A percentile compares a stretch with the other conserved stretches of the same genome.
phyloP scores from a whole-genome alignment of 2,329 filamentous ascomycete genomes.

The Tolypocladium amazonense region DNA sequence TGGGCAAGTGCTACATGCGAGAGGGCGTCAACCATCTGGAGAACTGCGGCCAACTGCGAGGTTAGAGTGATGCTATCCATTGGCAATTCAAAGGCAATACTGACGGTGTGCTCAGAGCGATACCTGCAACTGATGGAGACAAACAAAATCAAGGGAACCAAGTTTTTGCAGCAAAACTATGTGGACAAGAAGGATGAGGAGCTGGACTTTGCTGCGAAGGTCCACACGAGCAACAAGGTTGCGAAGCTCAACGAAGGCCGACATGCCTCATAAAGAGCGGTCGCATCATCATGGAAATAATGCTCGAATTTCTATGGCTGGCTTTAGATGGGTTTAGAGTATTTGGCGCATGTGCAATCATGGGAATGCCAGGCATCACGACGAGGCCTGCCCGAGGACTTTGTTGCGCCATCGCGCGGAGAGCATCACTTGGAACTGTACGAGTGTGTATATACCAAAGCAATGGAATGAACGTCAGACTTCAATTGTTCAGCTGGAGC shows the following conservation, averaged over 20 bases:
- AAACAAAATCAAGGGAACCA: constrained; percentile 66
- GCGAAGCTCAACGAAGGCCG: constrained; percentile 25
- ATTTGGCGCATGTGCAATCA: not conserved
- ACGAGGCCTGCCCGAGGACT: not conserved
- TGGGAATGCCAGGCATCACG: not conserved
- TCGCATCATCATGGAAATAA: not conserved
- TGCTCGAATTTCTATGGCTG: not conserved
- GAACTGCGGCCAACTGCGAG: constrained; percentile 74
- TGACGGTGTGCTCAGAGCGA: constrained; percentile 44
- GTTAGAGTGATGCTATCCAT: constrained; percentile 28
- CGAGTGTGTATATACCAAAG: constrained; percentile 23
- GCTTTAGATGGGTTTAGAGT: not conserved
- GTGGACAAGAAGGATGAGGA: constrained; percentile 39
- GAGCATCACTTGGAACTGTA: constrained; percentile 15
- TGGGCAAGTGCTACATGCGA: constrained; percentile 75
- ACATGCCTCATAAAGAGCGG: constrained; percentile 16
- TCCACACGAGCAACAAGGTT: constrained; percentile 28
- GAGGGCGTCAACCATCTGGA: constrained; percentile 83
- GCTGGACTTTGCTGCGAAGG: constrained; percentile 25
- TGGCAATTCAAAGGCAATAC: not conserved
- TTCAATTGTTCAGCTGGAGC: not conserved
- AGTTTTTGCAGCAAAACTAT: constrained; percentile 74
- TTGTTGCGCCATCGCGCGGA: constrained; percentile 5
- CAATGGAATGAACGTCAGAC: constrained; percentile 12
- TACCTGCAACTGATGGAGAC: constrained; percentile 71